Percentiles rank a stretch among this genome's conserved stretches.
phyloP scores from a whole-genome alignment of 2,329 filamentous ascomycete genomes.

The Colletotrichum siamense region DNA sequence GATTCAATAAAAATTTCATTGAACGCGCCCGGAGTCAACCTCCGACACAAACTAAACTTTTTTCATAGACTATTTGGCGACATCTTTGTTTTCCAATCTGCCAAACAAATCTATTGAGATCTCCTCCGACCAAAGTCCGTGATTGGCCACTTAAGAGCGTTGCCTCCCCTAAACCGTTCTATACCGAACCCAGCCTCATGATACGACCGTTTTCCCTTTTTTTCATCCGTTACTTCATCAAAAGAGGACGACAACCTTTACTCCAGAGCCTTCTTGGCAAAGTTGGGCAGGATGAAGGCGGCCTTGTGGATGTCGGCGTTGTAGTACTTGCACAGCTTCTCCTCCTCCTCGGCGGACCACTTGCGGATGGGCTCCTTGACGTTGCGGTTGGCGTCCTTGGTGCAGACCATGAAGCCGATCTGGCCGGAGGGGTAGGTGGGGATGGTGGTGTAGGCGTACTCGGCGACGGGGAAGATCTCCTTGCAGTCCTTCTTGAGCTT shows the following conservation, averaged over 20 bases:
- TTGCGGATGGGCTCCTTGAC: constrained; percentile 83
- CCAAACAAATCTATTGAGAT: neutral
- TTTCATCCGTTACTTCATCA: neutral
- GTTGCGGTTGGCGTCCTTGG: constrained; percentile 87
- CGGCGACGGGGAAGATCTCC: constrained; percentile 95
- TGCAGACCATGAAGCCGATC: constrained; percentile 99
- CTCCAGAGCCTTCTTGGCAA: constrained; percentile 79
- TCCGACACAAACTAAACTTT: constrained; percentile 1
- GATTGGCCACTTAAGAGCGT: neutral
- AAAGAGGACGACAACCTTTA: constrained; percentile 33
- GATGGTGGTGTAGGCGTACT: constrained; percentile 99
- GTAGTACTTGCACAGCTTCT: constrained; percentile 94
- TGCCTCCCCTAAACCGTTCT: neutral
- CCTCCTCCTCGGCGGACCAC: constrained; percentile 88
- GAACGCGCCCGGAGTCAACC: constrained; percentile 4
- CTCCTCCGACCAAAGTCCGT: neutral
- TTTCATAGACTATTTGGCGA: neutral
- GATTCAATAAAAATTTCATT: constrained; percentile 8
- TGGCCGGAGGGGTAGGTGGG: constrained; percentile 98
- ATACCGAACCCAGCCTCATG: neutral
- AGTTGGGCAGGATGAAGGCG: constrained; percentile 90
- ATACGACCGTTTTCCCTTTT: neutral
- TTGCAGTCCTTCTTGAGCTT: constrained; percentile 97
- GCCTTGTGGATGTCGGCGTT: constrained; percentile 96
- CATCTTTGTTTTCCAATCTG: neutral